These are phyloP conservation scores for Dalbergia oliveri DNA, from an alignment of 306 rosid genomes.

Conservation along the genomic window DNA sequence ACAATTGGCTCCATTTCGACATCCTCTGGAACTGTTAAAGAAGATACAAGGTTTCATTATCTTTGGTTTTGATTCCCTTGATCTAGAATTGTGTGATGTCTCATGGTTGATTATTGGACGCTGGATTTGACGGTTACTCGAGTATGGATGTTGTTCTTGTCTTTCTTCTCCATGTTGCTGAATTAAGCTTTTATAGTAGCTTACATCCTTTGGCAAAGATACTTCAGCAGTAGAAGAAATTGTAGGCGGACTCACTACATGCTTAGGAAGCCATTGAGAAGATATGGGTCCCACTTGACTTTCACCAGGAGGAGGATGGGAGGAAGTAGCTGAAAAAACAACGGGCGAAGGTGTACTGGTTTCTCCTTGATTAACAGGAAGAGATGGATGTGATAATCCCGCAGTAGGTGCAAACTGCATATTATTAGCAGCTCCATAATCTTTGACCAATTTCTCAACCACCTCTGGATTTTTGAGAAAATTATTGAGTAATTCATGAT, in stretches of 20 bases:
- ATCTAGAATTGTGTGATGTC: slow-evolving; percentile 53
- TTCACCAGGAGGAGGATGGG: slow-evolving; percentile 55
- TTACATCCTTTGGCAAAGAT: slow-evolving; percentile 69
- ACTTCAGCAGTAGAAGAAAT: slow-evolving; percentile 57
- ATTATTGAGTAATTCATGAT: slow-evolving; percentile 74
- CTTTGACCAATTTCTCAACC: slow-evolving; percentile 80
- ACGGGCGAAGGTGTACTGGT: slow-evolving; percentile 43
- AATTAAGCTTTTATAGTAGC: slow-evolving; percentile 89
- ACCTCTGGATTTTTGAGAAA: slow-evolving; percentile 80
- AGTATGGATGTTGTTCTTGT: slow-evolving; percentile 64
- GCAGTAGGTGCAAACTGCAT: slow-evolving; percentile 50
- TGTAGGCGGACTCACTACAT: slow-evolving; percentile 45
- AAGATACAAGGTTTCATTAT: slow-evolving; percentile 93
- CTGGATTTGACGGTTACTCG: slow-evolving; percentile 54
- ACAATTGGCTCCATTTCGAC: slow-evolving; percentile 89
- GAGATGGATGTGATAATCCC: slow-evolving; percentile 59
- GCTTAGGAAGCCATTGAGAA: slow-evolving; percentile 54
- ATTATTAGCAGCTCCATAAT: slow-evolving; percentile 54
- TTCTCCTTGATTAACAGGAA: slow-evolving; percentile 51
- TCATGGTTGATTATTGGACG: slow-evolving; percentile 65
- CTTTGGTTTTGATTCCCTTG: slow-evolving; percentile 73
- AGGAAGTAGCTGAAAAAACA: slow-evolving; percentile 50
- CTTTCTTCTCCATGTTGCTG: slow-evolving; percentile 95
- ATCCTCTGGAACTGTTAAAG: slow-evolving; percentile 90
- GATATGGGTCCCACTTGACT: slow-evolving; percentile 54